Percentiles rank a stretch among this genome's conserved stretches.
Conservation (phyloP, 306 rosid genomes). For the Castanospermum australe region DNA sequence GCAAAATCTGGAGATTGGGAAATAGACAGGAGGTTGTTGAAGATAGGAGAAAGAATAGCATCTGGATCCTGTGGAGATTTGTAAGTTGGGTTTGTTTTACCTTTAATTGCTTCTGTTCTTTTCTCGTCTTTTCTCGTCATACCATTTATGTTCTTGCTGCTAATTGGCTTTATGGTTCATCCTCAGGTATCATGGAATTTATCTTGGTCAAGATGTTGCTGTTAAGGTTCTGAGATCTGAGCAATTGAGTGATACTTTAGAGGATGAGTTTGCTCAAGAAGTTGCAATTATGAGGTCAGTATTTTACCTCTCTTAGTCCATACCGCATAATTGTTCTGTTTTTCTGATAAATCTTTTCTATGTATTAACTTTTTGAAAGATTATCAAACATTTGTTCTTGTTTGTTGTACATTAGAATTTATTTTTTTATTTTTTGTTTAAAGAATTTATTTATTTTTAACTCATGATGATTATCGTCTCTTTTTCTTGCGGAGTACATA, state of each 20-base stretch:
- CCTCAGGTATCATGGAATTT: slow-evolving; percentile 77
- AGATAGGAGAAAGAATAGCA: slow-evolving; percentile 88
- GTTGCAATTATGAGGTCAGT: slow-evolving; percentile 83
- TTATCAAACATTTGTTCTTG: background rate
- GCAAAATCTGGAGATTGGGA: slow-evolving; percentile 81
- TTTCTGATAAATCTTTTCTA: slow-evolving; percentile 1
- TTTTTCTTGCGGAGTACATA: slow-evolving; percentile 2
- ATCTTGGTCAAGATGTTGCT: slow-evolving; percentile 92
- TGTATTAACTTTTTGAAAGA: slow-evolving; percentile 4
- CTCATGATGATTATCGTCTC: background rate
- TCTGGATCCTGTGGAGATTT: slow-evolving; percentile 98
- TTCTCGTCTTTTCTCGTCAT: background rate
- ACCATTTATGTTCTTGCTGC: slow-evolving; percentile 10
- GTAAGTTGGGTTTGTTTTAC: slow-evolving; percentile 55
- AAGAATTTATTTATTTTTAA: background rate
- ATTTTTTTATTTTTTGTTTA: too few species aligned
- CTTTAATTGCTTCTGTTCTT: background rate
- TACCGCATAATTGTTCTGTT: background rate
- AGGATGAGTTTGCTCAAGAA: slow-evolving; percentile 96
- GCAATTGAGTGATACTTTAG: slow-evolving; percentile 77
- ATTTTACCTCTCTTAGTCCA: slow-evolving; percentile 7
- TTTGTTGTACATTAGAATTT: background rate
- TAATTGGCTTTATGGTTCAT: slow-evolving; percentile 20
- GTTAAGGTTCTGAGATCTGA: slow-evolving; percentile 90
- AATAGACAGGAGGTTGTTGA: slow-evolving; percentile 85